Evolutionary conservation across 2,329 filamentous ascomycete genomes (phyloP), one percentile per base, ranked within the genome.

Genomic region (Tolypocladium cylindrosporum): DNA sequence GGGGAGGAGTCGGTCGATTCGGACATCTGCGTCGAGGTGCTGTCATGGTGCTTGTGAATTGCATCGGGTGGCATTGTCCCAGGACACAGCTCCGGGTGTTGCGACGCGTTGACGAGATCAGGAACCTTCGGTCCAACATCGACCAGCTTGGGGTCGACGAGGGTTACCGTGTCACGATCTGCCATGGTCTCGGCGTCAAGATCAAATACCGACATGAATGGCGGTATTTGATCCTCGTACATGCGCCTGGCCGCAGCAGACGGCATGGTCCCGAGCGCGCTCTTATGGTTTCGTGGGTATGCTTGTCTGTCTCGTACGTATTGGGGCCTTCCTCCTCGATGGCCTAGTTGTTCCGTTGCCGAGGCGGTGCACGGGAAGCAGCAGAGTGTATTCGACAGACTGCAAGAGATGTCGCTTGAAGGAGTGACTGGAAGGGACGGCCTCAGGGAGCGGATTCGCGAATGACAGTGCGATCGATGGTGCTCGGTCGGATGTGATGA

Each of bases 1-100:
- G 94, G 94, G 10, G 93, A 97, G 27, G 93, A 96, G 68, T 96
- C 92, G 48, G 90, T 90, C 1, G 94, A 97, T 62, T 90, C 90
- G 19, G 89, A 90, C 57, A 81, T 81, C 62, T 88, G 87, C 3
- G 88, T 90, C 9, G 87, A 92, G n/a, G 84, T 87, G 74, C 88
- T 91, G 69, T 90, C 83, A 69, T 85, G 81, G 70, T 90, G 88
- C 67, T 87, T 85, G 73, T 91, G 89, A 62, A 77, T 77, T 61
- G 76, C 68, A 64, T 81, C 78, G 4, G 75, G 67, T 39, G 75
- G 68, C 56, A 81, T 66, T 55, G 74, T 67, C 58, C 71, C 69
- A 52, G 77, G 68, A 57, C 72, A 68, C 57, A 79, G 69, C 42
- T 67, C 66, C 48, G 73, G 70, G 54, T 74, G 69, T 41, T 71